Base-by-base conservation (phyloP, 2,329 filamentous ascomycete genomes). In the Lachnellula willkommii region DNA sequence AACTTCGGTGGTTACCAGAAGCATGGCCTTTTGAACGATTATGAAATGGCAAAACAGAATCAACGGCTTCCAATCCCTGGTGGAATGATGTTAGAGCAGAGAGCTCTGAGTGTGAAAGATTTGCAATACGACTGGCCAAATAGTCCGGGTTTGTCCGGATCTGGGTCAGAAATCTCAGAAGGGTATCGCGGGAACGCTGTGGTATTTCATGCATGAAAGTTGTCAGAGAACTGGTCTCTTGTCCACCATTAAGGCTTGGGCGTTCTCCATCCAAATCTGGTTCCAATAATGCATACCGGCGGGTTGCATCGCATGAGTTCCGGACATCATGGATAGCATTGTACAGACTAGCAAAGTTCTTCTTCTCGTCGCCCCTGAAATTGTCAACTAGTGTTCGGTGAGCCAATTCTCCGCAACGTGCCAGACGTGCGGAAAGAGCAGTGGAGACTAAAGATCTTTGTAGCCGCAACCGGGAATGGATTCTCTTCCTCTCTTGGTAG, bases 111-210 rank as follows among this genome's bases (percentile, higher is more conserved):
- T 85, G 83, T 54, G 85, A 85, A 63, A 99, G 77, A 66, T 82
- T 84, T 69, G 84, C 85, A 62, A 99, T 80, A 62, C 92, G 84
- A 61, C 88, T 85, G 66, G 93, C 90, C 71, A 99, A 72, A 72
- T 95, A 97, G 66, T 92, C 85, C 39, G 90, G 86, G 70, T 96
- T 92, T 60, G 88, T 91, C 65, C 93, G 85, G 60, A 96, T 81
- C 71, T 90, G 83, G 49, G 83, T 86, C 65, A 97, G 75, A 68
- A 97, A 93, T 60, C 84, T 82, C 56, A 96, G 70, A 57, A 96
- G 83, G 45, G 86, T 83, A 59, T 90, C 83, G 68, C 89, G 80
- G 54, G 90, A 84, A 60, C 87, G 84, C 55, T 83, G 77, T 51
- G 91, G 89, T 50, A 97, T 81, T 66, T 91, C 85, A 69, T 88